Percentiles rank a stretch among this genome's conserved stretches.
These are phyloP conservation scores for Piedraia hortae DNA, from an alignment of 2,329 filamentous ascomycete species.

Conservation along the genomic window DNA sequence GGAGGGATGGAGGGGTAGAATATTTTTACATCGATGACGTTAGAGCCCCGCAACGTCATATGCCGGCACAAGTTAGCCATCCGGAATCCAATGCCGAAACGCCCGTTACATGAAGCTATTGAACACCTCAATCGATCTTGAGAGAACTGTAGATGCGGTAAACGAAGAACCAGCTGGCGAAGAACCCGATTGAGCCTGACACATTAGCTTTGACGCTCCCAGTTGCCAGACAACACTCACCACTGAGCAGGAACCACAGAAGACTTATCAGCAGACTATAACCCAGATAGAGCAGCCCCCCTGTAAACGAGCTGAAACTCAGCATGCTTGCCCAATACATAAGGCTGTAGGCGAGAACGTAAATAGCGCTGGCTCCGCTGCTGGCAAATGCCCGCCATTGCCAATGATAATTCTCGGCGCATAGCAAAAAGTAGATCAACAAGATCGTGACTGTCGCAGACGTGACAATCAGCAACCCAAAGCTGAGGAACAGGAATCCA, in stretches of 20 bases:
- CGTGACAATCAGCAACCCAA: conserved; percentile 88
- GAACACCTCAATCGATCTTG: conserved; percentile 53
- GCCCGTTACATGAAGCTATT: too few relatives aligned
- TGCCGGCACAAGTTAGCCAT: too few relatives aligned
- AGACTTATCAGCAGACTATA: conserved; percentile 78
- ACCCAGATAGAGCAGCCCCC: conserved; percentile 73
- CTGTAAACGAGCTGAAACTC: conserved; percentile 57
- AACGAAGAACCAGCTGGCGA: conserved; percentile 82
- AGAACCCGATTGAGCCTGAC: conserved; percentile 77
- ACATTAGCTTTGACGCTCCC: background rate
- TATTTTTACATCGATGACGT: too few relatives aligned
- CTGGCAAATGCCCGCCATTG: conserved; percentile 90
- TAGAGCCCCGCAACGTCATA: too few relatives aligned
- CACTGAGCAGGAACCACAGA: conserved; percentile 77
- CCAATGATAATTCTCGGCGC: conserved; percentile 95
- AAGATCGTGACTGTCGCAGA: conserved; percentile 76
- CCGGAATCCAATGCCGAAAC: too few relatives aligned
- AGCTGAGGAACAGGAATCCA: conserved; percentile 92
- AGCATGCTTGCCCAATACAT: conserved; percentile 78
- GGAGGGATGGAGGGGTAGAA: too few relatives aligned
- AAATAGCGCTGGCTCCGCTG: conserved; percentile 66
- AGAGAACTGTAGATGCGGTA: conserved; percentile 90
- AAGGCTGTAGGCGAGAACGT: conserved; percentile 77
- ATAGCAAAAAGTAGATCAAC: conserved; percentile 88
- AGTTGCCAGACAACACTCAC: conserved; percentile 26